These are phyloP conservation scores for Leccinum angustisporum DNA, from an alignment of 1,284 basidiomycete species.

Conservation along the genomic window DNA sequence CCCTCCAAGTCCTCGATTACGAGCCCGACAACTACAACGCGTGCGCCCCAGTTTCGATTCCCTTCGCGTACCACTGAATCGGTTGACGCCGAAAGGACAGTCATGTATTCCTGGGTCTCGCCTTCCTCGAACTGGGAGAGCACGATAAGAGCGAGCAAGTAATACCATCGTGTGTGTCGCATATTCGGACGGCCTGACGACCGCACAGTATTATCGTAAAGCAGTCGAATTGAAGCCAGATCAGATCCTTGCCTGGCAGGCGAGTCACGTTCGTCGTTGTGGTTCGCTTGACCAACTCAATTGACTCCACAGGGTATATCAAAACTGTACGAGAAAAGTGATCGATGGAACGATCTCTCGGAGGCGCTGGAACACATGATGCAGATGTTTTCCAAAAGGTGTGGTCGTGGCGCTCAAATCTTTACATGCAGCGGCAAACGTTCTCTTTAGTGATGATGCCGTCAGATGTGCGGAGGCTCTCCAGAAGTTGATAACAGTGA, in stretches of 20 bases:
- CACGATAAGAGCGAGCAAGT: conserved; percentile 81
- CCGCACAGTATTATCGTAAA: conserved; percentile 65
- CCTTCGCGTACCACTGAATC: not conserved
- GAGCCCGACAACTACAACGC: conserved; percentile 80
- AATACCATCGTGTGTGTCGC: conserved; percentile 30
- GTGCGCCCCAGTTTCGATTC: conserved; percentile 45
- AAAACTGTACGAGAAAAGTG: conserved; percentile 69
- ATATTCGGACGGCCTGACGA: conserved; percentile 19
- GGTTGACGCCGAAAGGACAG: conserved; percentile 40
- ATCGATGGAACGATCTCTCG: conserved; percentile 62
- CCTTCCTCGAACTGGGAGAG: conserved; percentile 72
- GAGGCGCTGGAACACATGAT: conserved; percentile 54
- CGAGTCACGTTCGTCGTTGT: conserved; percentile 30
- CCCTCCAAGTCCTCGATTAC: conserved; percentile 64
- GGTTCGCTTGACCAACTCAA: conserved; percentile 2
- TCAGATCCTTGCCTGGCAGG: conserved; percentile 72
- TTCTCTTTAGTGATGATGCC: conserved; percentile 61
- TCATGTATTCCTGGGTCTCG: conserved; percentile 79
- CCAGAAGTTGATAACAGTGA: conserved; percentile 73
- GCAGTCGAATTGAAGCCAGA: conserved; percentile 67
- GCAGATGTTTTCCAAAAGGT: conserved; percentile 59
- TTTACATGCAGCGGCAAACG: not conserved
- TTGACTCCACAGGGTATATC: conserved; percentile 55
- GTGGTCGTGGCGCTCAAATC: conserved; percentile 21
- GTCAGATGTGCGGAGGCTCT: conserved; percentile 78